Evolutionary conservation across 805 yeast genomes (phyloP).

Genomic region (Sungouiozyma intestinalis): DNA sequence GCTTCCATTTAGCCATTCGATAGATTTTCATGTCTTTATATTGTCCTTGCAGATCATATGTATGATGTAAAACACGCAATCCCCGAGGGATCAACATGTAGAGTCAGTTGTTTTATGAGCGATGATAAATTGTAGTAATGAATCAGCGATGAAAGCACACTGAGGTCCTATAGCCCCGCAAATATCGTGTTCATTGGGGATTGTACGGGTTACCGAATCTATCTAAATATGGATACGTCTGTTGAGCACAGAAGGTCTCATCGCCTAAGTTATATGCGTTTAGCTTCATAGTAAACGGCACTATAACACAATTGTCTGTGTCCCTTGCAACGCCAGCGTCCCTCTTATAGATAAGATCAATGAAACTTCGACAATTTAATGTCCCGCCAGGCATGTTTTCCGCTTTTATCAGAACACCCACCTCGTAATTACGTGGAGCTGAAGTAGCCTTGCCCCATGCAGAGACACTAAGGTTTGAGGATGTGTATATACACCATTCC

Average conservation of each 20-base stretch:
- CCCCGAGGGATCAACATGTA: too few relatives aligned
- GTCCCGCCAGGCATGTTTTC: background rate
- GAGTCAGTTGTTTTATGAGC: too few relatives aligned
- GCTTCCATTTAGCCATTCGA: too few relatives aligned
- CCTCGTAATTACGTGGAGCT: conserved; percentile 39
- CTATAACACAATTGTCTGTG: conserved; percentile 6
- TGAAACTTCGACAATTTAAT: conserved; percentile 14
- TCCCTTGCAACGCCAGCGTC: background rate
- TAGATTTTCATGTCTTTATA: too few relatives aligned
- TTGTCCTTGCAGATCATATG: too few relatives aligned
- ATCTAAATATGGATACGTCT: background rate
- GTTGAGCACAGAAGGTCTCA: background rate
- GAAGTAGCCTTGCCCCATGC: conserved; percentile 61
- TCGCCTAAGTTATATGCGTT: background rate
- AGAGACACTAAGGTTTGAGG: conserved; percentile 63
- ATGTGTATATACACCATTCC: conserved; percentile 63
- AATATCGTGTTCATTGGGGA: background rate
- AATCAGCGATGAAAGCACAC: too few relatives aligned
- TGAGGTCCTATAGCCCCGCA: too few relatives aligned
- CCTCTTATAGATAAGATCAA: conserved; percentile 12
- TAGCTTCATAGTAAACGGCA: conserved; percentile 15
- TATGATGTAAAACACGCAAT: too few relatives aligned
- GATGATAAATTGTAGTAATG: too few relatives aligned
- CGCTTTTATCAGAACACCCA: conserved; percentile 40
- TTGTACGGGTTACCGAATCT: background rate